phyloP scores from a whole-genome alignment of 306 rosid species.

The Vigna hirtella region DNA sequence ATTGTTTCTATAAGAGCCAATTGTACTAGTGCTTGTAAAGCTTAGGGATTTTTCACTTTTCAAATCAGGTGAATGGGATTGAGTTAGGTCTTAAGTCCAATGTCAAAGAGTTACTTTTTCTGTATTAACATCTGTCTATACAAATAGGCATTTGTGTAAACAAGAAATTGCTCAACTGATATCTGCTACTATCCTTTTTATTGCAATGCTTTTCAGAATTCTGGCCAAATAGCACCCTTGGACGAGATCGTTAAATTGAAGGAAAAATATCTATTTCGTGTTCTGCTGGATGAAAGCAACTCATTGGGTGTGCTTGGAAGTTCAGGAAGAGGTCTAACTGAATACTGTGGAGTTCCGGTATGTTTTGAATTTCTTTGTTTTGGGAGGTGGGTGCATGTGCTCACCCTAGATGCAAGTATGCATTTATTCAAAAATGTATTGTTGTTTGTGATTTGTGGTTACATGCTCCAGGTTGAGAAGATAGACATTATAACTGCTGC shows the following conservation, averaged over 20 bases:
- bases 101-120: background rate
- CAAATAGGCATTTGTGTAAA: background rate
- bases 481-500: slow-evolving; percentile 95
- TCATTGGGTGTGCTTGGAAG: slow-evolving; percentile 95
- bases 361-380: slow-evolving; percentile 48
- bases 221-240: slow-evolving; percentile 95
- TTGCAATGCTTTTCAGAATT: slow-evolving; percentile 63
- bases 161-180: slow-evolving; percentile 4
- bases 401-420: slow-evolving; percentile 21
- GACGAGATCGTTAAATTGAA: slow-evolving; percentile 89
- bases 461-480: slow-evolving; percentile 74
- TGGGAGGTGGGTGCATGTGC: background rate
- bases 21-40: background rate
- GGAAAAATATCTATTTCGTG: slow-evolving; percentile 87
- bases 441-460: slow-evolving; percentile 51
- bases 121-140: slow-evolving; percentile 17
- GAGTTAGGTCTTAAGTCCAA: background rate
- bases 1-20: slow-evolving; percentile 20
- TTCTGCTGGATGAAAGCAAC: slow-evolving; percentile 96
- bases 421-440: slow-evolving; percentile 34
- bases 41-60: background rate
- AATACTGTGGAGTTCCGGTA: slow-evolving; percentile 80
- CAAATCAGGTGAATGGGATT: background rate
- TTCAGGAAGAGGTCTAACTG: slow-evolving; percentile 94
- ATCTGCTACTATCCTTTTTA: slow-evolving; percentile 15